phyloP scores from a whole-genome alignment of 2,329 filamentous ascomycete species.

The Pleoardoris graminearum region DNA sequence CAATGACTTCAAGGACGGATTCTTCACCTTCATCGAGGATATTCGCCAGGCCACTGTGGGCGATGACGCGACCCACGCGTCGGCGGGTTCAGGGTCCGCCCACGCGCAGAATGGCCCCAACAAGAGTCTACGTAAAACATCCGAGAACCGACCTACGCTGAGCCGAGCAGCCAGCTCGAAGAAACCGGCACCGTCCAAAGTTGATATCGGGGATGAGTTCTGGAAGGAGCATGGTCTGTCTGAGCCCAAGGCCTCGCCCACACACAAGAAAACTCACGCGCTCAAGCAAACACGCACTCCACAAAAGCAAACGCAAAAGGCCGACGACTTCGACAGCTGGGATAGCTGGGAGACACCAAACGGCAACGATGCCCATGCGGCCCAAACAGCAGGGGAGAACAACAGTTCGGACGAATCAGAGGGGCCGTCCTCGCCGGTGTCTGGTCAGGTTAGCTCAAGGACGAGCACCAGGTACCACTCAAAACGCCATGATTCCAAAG shows the following conservation, averaged over 20 bases:
- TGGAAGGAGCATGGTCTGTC: conserved; percentile 50
- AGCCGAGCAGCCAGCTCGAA: conserved; percentile 40
- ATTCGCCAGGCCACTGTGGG: conserved; percentile 93
- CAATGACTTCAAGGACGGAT: conserved; percentile 82
- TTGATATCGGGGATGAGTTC: conserved; percentile 47
- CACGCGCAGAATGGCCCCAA: conserved; percentile 29
- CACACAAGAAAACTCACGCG: conserved; percentile 47
- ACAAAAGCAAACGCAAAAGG: conserved; percentile 39
- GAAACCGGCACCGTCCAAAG: conserved; percentile 28
- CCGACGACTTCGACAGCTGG: conserved; percentile 57
- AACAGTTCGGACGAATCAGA: conserved; percentile 56
- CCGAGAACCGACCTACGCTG: conserved; percentile 36
- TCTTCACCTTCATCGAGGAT: conserved; percentile 95
- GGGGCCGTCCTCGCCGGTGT: conserved; percentile 50
- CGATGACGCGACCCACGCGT: conserved; percentile 77
- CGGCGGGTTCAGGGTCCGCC: conserved; percentile 43
- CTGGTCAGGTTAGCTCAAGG: conserved; percentile 52
- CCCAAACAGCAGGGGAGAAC: conserved; percentile 29
- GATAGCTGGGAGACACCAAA: conserved; percentile 60
- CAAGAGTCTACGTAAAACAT: conserved; percentile 32
- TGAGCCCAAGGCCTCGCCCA: conserved; percentile 41
- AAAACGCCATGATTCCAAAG: conserved; percentile 45
- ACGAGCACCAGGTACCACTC: conserved; percentile 58
- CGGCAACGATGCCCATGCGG: conserved; percentile 35
- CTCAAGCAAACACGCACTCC: conserved; percentile 41